Evolutionary conservation across 345 rosid genomes (phyloP).

Genomic region (Sisymbrium altissimum): DNA sequence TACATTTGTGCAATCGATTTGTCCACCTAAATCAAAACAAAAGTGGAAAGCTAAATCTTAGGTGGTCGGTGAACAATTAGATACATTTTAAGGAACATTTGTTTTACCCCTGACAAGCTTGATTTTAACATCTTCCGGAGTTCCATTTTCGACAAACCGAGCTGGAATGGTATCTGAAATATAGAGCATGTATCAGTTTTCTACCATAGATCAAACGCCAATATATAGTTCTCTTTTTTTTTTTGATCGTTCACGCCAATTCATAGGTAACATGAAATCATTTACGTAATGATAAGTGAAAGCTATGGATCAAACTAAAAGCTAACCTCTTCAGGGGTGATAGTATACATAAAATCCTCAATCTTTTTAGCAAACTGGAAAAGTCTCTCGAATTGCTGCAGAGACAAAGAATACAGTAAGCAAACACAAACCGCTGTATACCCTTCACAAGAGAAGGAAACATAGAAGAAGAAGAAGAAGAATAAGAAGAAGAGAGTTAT

Average conservation of each 20-base stretch:
- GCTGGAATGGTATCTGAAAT: slow-evolving; percentile 87
- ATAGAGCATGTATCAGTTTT: too few relatives aligned
- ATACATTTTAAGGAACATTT: background rate
- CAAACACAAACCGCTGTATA: background rate
- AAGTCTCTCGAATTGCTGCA: slow-evolving; percentile 94
- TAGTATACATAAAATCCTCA: slow-evolving; percentile 92
- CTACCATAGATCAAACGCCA: too few relatives aligned
- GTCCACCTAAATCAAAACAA: slow-evolving; percentile 53
- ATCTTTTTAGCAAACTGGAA: slow-evolving; percentile 89
- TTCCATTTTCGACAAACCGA: slow-evolving; percentile 82
- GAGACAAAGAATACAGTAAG: slow-evolving; percentile 20
- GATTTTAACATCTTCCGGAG: slow-evolving; percentile 82
- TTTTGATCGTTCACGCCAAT: too few relatives aligned
- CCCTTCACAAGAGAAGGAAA: background rate
- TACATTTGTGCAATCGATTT: slow-evolving; percentile 85
- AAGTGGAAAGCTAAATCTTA: background rate
- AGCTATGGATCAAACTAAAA: background rate
- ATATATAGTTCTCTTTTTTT: too few relatives aligned
- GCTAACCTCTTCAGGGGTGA: slow-evolving; percentile 93
- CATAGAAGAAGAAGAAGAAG: background rate
- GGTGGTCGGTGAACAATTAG: background rate
- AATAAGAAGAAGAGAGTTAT: background rate
- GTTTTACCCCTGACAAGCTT: slow-evolving; percentile 82
- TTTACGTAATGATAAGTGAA: too few relatives aligned
- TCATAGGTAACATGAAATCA: background rate